A percentile compares a stretch with the other conserved stretches of the same genome.
Evolutionary conservation across 2,329 filamentous ascomycete species (phyloP).

Genomic region (Lachnellula suecica): DNA sequence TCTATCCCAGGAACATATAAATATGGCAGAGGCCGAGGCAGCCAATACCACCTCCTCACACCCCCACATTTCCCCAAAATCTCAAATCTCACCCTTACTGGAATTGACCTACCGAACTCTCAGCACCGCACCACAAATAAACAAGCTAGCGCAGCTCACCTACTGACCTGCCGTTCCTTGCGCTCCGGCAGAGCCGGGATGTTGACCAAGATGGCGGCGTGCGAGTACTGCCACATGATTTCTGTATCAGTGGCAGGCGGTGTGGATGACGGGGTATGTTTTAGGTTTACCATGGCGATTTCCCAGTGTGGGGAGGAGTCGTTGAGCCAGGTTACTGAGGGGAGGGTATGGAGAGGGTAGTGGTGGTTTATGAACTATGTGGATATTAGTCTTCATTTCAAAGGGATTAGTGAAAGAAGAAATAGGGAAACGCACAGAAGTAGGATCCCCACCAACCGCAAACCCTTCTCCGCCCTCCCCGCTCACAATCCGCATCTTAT

Average conservation of each 20-base stretch:
- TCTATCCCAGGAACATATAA: neutral
- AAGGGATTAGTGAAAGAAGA: neutral
- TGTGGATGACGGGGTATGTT: neutral
- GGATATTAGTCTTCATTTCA: neutral
- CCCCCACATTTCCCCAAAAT: neutral
- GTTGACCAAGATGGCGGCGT: constrained; percentile 16
- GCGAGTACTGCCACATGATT: constrained; percentile 17
- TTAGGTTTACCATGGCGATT: constrained; percentile 11
- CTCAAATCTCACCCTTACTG: neutral
- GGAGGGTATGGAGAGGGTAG: constrained; percentile 6
- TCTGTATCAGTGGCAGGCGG: constrained; percentile 1
- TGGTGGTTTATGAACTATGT: constrained; percentile 9
- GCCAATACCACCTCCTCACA: neutral
- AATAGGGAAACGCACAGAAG: constrained; percentile 1
- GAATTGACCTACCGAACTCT: neutral
- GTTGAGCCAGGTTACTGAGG: constrained; percentile 14
- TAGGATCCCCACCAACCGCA: constrained; percentile 9
- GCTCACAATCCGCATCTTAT: constrained; percentile 11
- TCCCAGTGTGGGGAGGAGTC: constrained; percentile 11
- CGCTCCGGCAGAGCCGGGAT: constrained; percentile 5
- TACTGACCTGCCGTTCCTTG: neutral
- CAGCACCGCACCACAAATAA: neutral
- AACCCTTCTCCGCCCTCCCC: neutral
- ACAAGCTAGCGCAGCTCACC: neutral
- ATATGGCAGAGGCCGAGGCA: neutral